A percentile compares a stretch with the other conserved stretches of the same genome.
These are phyloP conservation scores for Leptographium galeiforme DNA, from an alignment of 2,329 filamentous ascomycete genomes.

Conservation along the genomic window DNA sequence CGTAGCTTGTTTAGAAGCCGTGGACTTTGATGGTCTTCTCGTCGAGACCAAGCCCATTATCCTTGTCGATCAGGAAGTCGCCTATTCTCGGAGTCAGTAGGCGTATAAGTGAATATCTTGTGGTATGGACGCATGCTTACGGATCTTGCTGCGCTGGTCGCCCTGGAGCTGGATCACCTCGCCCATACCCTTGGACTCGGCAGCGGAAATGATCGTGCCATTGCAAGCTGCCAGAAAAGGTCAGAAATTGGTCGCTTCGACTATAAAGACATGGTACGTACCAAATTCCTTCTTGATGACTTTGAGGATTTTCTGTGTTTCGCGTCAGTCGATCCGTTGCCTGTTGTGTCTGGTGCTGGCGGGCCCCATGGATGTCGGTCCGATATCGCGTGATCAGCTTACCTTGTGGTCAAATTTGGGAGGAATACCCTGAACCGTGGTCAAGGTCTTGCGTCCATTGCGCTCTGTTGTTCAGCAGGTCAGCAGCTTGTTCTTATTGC, in stretches of 20 bases:
- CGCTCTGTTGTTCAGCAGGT: conserved; percentile 50
- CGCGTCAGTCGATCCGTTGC: background rate
- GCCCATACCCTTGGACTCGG: conserved; percentile 14
- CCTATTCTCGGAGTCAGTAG: conserved; percentile 41
- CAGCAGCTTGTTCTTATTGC: no score
- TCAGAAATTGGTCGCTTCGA: background rate
- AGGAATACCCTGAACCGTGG: conserved; percentile 95
- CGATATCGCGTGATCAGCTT: background rate
- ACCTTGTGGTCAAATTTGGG: conserved; percentile 94
- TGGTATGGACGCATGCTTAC: conserved; percentile 1
- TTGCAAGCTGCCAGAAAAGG: conserved; percentile 11
- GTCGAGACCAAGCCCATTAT: conserved; percentile 86
- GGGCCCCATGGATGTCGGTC: background rate
- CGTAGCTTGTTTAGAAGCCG: conserved; percentile 39
- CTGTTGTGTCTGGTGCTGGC: background rate
- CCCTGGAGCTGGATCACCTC: conserved; percentile 75
- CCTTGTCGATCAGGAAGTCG: conserved; percentile 93
- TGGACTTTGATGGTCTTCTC: conserved; percentile 93
- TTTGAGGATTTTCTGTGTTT: conserved; percentile 77
- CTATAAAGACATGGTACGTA: background rate
- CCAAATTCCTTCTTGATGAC: conserved; percentile 74
- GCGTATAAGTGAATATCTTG: background rate
- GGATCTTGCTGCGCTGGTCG: conserved; percentile 64
- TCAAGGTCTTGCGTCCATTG: conserved; percentile 99
- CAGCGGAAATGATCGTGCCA: conserved; percentile 13